Evolutionary conservation across 441 rosid species (phyloP), one percentile per base, ranked within the genome.

Genomic region (Pelargonium australe): DNA sequence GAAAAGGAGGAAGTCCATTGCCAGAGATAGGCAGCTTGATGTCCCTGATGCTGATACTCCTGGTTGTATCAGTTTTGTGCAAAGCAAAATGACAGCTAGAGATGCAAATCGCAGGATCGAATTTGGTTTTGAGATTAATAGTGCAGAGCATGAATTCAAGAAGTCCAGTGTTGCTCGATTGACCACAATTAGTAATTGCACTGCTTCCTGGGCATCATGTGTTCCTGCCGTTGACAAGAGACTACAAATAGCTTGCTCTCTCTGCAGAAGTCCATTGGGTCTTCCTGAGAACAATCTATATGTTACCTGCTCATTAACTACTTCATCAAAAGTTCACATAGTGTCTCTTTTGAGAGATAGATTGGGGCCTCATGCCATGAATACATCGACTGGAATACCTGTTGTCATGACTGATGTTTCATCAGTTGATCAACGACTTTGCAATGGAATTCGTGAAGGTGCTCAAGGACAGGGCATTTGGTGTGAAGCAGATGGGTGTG

Each of bases 401-500:
- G 80, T 94, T 76, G 57, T 94, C 60, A 74, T 86, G 78, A 74
- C 86, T 10, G 91, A 94, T 53, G 67, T 73, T 73, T 82, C 89
- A 44, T 80, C 85, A 28, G 85, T 94, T 68, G 76, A 89, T 81
- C 91, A 77, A 68, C 80, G 77, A 66, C 81, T 91, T 55, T 76
- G 73, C 79, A 74, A 73, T 68, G 82, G 71, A 57, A 41, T 51
- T 75, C 60, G 10, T 74, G 82, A 71, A 72, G 84, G 80, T 75
- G 71, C 72, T 63, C 72, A 67, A 47, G 82, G 78, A 62, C 79
- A 76, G 72, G 90, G 96, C 63, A 75, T 85, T 66, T 94, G 96
- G 99, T 78, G 83, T 47, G 79, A 87, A 79, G 86, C 89, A 82
- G 99, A 94, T 81, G 97, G 97, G 17, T 94, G 97, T 77, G 97